phyloP scores from a whole-genome alignment of 2,329 filamentous ascomycete genomes.

The Biscogniauxia sp. region DNA sequence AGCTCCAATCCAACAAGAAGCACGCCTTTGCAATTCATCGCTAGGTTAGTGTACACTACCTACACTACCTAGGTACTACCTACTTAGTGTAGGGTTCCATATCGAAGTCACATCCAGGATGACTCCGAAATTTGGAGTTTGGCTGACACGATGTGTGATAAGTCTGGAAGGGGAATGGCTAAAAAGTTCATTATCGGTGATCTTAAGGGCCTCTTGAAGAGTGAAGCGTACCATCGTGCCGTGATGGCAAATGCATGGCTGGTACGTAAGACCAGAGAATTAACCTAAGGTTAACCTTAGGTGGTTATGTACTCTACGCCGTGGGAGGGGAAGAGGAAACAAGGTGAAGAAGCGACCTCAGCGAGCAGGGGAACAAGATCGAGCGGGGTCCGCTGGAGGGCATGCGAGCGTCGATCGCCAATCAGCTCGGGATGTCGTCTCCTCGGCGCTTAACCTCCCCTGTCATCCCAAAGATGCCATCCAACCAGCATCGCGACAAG shows the following conservation, averaged over 20 bases:
- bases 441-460: constrained; percentile 32
- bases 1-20: not conserved
- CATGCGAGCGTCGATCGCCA: constrained; percentile 23
- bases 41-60: too few species aligned
- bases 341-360: constrained; percentile 7
- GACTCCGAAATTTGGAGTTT: not conserved
- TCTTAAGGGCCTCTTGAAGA: not conserved
- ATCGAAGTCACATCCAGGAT: not conserved
- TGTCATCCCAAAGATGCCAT: constrained; percentile 24
- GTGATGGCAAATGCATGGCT: not conserved
- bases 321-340: constrained; percentile 11
- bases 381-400: constrained; percentile 26
- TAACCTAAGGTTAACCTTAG: not conserved
- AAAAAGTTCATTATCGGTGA: not conserved
- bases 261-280: not conserved
- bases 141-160: constrained; percentile 9
- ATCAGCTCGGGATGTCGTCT: constrained; percentile 24
- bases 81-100: not conserved
- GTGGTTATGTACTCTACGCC: not conserved
- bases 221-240: not conserved
- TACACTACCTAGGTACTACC: too few species aligned
- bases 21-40: not conserved
- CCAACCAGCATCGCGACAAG: constrained; percentile 31
- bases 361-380: constrained; percentile 6
- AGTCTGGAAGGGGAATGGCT: constrained; percentile 15